Percentiles rank a stretch among this genome's conserved stretches.
These are phyloP conservation scores for Recurvomyces mirabilis DNA, from an alignment of 495 filamentous ascomycete species.

Conservation along the genomic window DNA sequence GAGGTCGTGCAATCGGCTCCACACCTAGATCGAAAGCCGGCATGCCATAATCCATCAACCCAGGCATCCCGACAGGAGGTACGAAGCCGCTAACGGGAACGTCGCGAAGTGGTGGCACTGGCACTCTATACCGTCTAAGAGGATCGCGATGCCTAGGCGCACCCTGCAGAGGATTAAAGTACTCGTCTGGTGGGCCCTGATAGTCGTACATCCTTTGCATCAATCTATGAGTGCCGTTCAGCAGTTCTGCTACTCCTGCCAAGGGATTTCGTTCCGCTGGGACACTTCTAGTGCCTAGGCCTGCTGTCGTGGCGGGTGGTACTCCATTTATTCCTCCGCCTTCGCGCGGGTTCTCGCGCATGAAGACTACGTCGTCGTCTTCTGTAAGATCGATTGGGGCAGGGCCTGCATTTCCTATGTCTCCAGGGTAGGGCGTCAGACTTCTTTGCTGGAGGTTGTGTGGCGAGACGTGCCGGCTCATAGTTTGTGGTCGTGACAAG, in stretches of 20 bases:
- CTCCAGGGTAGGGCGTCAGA: conserved; percentile 8
- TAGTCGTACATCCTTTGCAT: background rate
- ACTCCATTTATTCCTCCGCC: conserved; percentile 8
- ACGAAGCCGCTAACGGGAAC: background rate
- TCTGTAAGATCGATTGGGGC: conserved; percentile 20
- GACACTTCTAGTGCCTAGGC: conserved; percentile 7
- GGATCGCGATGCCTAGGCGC: background rate
- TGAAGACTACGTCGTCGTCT: conserved; percentile 17
- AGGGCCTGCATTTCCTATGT: background rate
- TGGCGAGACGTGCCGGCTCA: background rate
- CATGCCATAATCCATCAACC: conserved; percentile 14
- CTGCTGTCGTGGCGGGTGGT: conserved; percentile 4
- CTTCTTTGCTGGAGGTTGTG: background rate
- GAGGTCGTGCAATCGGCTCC: conserved; percentile 3
- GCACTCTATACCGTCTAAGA: background rate
- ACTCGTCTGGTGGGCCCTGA: background rate
- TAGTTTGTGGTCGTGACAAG: conserved; percentile 2
- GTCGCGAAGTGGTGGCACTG: too few species aligned
- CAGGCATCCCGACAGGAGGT: conserved; percentile 1
- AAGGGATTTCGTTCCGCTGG: background rate
- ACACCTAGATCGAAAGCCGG: conserved; percentile 21
- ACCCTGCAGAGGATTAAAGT: background rate
- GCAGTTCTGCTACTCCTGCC: background rate
- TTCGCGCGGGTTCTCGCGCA: conserved; percentile 4
- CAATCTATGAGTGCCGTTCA: background rate